These are phyloP conservation scores for Nicotiana sylvestris DNA, from an alignment of 257 asterid species.

Conservation along the genomic window DNA sequence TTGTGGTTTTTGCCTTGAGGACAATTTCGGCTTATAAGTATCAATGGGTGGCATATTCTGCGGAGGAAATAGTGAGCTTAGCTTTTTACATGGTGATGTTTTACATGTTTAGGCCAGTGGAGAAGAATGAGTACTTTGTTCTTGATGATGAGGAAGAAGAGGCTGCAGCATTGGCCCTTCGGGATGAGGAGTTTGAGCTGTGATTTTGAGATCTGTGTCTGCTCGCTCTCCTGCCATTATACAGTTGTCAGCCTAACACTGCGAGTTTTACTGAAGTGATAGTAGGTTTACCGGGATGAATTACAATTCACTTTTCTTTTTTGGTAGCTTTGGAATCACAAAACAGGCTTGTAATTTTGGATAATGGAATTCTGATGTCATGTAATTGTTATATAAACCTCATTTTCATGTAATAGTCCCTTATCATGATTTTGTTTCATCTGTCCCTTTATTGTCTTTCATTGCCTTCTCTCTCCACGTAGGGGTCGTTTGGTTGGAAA, in stretches of 20 bases:
- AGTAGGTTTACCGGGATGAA: not conserved
- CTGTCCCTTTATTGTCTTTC: not conserved
- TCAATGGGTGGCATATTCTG: slow-evolving; percentile 91
- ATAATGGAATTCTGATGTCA: slow-evolving; percentile 4
- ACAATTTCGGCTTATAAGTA: slow-evolving; percentile 88
- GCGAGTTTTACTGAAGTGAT: slow-evolving; percentile 25
- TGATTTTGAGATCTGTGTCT: slow-evolving; percentile 36
- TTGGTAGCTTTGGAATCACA: not conserved
- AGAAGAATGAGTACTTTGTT: slow-evolving; percentile 80
- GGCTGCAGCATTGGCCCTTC: slow-evolving; percentile 87
- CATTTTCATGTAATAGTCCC: slow-evolving; percentile 8
- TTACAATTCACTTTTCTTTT: slow-evolving; percentile 8
- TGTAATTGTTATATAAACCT: slow-evolving; percentile 9
- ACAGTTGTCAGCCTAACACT: slow-evolving; percentile 25
- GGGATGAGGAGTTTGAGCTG: slow-evolving; percentile 89
- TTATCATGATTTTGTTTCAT: not conserved
- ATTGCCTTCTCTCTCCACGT: not conserved
- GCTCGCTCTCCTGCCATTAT: slow-evolving; percentile 20
- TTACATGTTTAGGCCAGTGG: slow-evolving; percentile 95
- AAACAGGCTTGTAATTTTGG: not conserved
- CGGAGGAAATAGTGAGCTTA: slow-evolving; percentile 87
- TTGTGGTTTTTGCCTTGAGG: slow-evolving; percentile 87
- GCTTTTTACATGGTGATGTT: slow-evolving; percentile 77
- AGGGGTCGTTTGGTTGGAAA: too few relatives aligned
- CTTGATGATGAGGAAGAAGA: slow-evolving; percentile 91